Evolutionary conservation across 2,329 filamentous ascomycete genomes (phyloP), one percentile per base, ranked within the genome.

Genomic region (Alternaria conjuncta): DNA sequence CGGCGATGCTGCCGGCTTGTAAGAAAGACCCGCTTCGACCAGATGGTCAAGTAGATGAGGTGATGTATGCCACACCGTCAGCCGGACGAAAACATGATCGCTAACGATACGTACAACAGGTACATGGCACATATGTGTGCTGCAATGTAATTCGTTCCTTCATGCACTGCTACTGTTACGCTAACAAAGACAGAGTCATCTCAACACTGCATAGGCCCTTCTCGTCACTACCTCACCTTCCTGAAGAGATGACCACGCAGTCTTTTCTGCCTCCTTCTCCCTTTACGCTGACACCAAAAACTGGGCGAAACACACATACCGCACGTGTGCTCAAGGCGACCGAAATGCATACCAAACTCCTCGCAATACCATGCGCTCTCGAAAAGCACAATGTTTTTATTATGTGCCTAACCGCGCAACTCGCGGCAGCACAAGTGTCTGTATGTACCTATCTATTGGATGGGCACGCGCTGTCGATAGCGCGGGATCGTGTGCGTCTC

Each of bases 121-220:
- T 97, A 97, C 79, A 91, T 96, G 76, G 94, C 92, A 1, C 90
- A 92, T 66, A 93, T 96, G 87, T 90, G 95, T 72, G 82, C 86
- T 56, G 83, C 87, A 57, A 72, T 77, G 76, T 78, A 68, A 75
- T 68, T 12, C n/a, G 11, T n/a, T 20, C 46, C 12, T 5, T 10
- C 23, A n/a, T 50, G 28, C 30, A n/a, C 23, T 25, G 9, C 50
- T 9, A 4, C 15, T n/a, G 47, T 10, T 4, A 20, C 13, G 9
- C 45, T 55, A 10, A 64, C 64, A 43, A 56, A 21, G 43, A 54
- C 44, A 79, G 76, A 41, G 61, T 73, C 11, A 60, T 71, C 13
- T 74, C 77, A 55, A 71, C 74, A 6, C 65, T 75, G 30, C 78
- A 92, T 68, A 62, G 81, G 64, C 70, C 79, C 60, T 71, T 80